A percentile compares a stretch with the other conserved stretches of the same genome.
Evolutionary conservation across 352 stramenopile species (phyloP).

Genomic region (Phytophthora syringae): DNA sequence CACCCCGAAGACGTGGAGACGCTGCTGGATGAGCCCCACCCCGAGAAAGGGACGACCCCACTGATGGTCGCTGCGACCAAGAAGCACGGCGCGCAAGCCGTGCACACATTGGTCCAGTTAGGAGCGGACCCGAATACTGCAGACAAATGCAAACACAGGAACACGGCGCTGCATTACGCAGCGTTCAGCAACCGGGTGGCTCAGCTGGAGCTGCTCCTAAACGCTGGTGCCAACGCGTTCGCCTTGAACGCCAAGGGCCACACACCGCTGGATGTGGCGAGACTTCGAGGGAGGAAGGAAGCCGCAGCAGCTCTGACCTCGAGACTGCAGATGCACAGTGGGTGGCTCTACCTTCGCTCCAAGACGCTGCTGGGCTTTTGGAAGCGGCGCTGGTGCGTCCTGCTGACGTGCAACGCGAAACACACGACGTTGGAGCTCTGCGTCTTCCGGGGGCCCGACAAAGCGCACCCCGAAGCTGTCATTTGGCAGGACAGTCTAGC

Average conservation of each 20-base stretch:
- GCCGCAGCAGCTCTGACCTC: constrained; percentile 54
- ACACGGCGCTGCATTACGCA: constrained; percentile 77
- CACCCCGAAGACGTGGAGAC: constrained; percentile 18
- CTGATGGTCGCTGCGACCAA: constrained; percentile 75
- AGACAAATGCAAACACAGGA: constrained; percentile 46
- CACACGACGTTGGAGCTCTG: constrained; percentile 56
- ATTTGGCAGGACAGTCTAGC: constrained; percentile 46
- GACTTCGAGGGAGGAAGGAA: constrained; percentile 51
- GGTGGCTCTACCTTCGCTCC: constrained; percentile 59
- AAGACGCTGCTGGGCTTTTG: constrained; percentile 53
- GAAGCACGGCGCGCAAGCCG: constrained; percentile 49
- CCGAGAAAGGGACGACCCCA: constrained; percentile 59
- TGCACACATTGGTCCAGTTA: constrained; percentile 64
- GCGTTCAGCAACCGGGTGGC: constrained; percentile 57
- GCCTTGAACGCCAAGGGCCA: constrained; percentile 64
- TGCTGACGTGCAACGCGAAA: constrained; percentile 57
- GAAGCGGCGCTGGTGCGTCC: constrained; percentile 69
- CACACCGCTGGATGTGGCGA: constrained; percentile 64
- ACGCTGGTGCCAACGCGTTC: constrained; percentile 50
- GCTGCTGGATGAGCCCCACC: constrained; percentile 51
- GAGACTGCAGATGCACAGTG: constrained; percentile 54
- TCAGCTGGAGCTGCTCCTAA: constrained; percentile 63
- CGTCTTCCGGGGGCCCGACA: constrained; percentile 49
- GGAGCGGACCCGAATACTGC: constrained; percentile 52
- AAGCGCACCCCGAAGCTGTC: constrained; percentile 48